Conservation (phyloP, 2,329 filamentous ascomycete species). For the Colletotrichum sp. region DNA sequence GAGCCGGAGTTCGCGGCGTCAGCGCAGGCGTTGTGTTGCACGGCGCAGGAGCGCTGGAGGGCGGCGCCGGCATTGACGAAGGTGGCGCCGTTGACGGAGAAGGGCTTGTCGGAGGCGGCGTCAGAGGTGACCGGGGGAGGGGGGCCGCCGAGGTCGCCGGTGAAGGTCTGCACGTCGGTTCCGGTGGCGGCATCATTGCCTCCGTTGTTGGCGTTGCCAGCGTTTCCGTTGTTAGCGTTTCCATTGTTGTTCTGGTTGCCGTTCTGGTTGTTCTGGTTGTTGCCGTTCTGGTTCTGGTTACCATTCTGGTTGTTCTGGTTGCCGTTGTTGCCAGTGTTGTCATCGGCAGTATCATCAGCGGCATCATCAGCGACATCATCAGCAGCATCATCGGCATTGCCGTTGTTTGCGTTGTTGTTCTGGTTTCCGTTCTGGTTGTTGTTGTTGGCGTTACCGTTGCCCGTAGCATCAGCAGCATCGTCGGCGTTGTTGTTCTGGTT, state of each 20-base stretch:
- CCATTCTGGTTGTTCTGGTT: not conserved
- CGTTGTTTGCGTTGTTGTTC: not conserved
- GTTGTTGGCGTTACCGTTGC: not conserved
- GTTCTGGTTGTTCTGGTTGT: not conserved
- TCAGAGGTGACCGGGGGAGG: slow-evolving; percentile 46
- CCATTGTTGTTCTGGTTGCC: not conserved
- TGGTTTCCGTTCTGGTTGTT: not conserved
- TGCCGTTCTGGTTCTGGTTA: not conserved
- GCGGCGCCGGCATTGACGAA: slow-evolving; percentile 57
- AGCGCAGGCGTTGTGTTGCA: slow-evolving; percentile 57
- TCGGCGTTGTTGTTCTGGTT: slow-evolving; percentile 33
- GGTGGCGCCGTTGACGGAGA: slow-evolving; percentile 60
- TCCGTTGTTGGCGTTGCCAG: not conserved
- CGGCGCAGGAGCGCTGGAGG: slow-evolving; percentile 52
- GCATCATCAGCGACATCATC: not conserved
- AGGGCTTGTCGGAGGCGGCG: slow-evolving; percentile 41
- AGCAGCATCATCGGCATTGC: not conserved
- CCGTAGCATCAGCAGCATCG: slow-evolving; percentile 34
- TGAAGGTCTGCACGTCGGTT: slow-evolving; percentile 51
- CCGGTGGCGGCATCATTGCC: slow-evolving; percentile 13
- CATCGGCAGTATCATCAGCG: not conserved
- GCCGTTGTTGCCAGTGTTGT: not conserved
- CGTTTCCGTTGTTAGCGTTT: not conserved
- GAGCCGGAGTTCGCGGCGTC: slow-evolving; percentile 53
- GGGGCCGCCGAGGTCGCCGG: slow-evolving; percentile 46